Evolutionary conservation across 2,329 filamentous ascomycete genomes (phyloP).

Genomic region (Paecilomyces formosus): DNA sequence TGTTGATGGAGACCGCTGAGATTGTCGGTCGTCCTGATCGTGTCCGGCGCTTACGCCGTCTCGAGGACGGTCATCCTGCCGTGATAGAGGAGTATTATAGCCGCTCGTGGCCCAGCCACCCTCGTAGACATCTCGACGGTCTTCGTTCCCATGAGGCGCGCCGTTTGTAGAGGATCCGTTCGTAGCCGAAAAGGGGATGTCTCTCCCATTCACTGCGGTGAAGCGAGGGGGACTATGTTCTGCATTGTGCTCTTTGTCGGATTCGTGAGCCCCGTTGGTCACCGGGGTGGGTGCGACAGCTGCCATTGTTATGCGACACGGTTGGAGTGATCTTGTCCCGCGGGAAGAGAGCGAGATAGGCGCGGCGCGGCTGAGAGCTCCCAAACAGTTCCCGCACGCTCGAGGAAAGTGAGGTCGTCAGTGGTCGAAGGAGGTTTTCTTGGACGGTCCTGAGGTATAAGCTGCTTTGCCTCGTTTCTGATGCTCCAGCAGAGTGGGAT

Average conservation of each 20-base stretch:
- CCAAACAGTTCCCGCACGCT: neutral
- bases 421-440: neutral
- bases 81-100: slow-evolving; percentile 14
- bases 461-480: neutral
- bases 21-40: slow-evolving; percentile 15
- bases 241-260: slow-evolving; percentile 25
- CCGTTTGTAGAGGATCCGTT: slow-evolving; percentile 8
- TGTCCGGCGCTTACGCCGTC: slow-evolving; percentile 37
- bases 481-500: neutral
- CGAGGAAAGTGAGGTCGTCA: neutral
- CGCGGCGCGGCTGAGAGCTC: neutral
- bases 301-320: slow-evolving; percentile 20
- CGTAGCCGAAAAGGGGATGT: slow-evolving; percentile 12
- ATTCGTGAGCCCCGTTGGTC: slow-evolving; percentile 24
- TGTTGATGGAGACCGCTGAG: slow-evolving; percentile 19
- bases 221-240: slow-evolving; percentile 39
- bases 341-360: neutral
- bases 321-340: neutral
- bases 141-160: slow-evolving; percentile 12
- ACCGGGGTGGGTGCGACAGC: slow-evolving; percentile 26
- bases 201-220: slow-evolving; percentile 39
- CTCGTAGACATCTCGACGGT: slow-evolving; percentile 12
- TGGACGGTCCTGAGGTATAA: neutral
- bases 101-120: slow-evolving; percentile 10
- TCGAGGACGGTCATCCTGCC: slow-evolving; percentile 39